phyloP scores from a whole-genome alignment of 495 filamentous ascomycete genomes.

The Eremomyces bilateralis region DNA sequence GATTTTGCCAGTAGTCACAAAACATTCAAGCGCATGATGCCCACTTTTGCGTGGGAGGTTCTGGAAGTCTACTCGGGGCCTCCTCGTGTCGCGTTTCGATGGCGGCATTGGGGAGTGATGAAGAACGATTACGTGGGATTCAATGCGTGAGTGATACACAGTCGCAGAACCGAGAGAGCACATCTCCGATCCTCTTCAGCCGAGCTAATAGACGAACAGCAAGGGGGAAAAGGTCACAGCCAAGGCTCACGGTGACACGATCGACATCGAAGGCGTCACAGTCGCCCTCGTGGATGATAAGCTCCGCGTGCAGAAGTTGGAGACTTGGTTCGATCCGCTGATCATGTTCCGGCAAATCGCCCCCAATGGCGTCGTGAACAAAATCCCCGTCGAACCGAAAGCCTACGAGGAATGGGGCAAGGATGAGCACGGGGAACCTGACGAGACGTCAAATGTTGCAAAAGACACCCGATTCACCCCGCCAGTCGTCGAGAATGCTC shows the following conservation, averaged over 20 bases:
- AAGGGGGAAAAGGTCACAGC: conserved; percentile 36
- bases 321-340: conserved; percentile 42
- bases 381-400: conserved; percentile 6
- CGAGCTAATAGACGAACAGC: conserved; percentile 14
- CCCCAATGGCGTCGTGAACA: conserved; percentile 22
- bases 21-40: conserved; percentile 49
- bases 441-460: too few relatives aligned
- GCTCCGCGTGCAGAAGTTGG: conserved; percentile 30
- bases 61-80: conserved; percentile 40
- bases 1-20: conserved; percentile 40
- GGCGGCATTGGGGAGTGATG: conserved; percentile 45
- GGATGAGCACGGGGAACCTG: too few relatives aligned
- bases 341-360: conserved; percentile 46
- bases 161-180: neutral
- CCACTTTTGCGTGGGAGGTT: conserved; percentile 48
- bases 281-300: conserved; percentile 37
- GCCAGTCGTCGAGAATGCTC: too few relatives aligned
- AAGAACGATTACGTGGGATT: conserved; percentile 38
- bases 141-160: conserved; percentile 27
- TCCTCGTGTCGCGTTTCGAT: conserved; percentile 35
- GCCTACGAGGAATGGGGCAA: too few relatives aligned
- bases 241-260: conserved; percentile 28
- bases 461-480: too few relatives aligned
- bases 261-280: conserved; percentile 32
- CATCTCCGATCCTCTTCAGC: conserved; percentile 1